Base-by-base conservation (phyloP, 1,139 yeast genomes). In the Pichia sp. region DNA sequence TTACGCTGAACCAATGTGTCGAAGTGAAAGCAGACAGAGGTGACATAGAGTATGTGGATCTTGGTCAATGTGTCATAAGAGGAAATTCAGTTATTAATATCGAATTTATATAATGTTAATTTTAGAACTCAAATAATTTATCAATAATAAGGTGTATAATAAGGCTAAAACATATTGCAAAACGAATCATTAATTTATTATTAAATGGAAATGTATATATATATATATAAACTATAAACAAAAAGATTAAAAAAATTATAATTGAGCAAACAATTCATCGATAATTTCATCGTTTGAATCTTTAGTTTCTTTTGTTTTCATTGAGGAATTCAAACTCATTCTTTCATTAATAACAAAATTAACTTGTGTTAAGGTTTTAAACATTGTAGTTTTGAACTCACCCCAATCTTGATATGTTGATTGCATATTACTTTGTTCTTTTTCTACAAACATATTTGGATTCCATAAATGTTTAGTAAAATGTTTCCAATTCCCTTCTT, bases 31-130 rank as follows among this genome's bases (percentile, higher is more conserved):
- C 52, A 8, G 20, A 39, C 8, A 40, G 40, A 26, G 39, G 41
- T 5, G 49, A 49, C n/a, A 43, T 43, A 12, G 48, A 49, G 12
- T 45, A 41, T 20, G 45, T 52, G 26, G 49, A 52, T n/a, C 46
- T 60, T 23, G 66, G 65, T 8, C 58, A 57, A 31, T 54, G 58
- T 45, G 63, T 62, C 35, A 45, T 62, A 7, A 55, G 66, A 40
- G 66, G 66, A 2, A 62, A 61, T 40, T 60, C 65, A 1, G 56
- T 62, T 3, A 55, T 60, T 10, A 59, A 61, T 42, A 54, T 62
- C 23, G 64, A 61, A 44, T 51, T 59, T 16, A 38, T 61, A 33
- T 58, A 48, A 29, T 22, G 8, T 22, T 5, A 22, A 33, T 20
- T 32, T 16, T 20, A 22, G n/a, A 23, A 9, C 11, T 5, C 23